Evolutionary conservation across 2,329 filamentous ascomycete genomes (phyloP).

Genomic region (Metarhizium guizhouense): DNA sequence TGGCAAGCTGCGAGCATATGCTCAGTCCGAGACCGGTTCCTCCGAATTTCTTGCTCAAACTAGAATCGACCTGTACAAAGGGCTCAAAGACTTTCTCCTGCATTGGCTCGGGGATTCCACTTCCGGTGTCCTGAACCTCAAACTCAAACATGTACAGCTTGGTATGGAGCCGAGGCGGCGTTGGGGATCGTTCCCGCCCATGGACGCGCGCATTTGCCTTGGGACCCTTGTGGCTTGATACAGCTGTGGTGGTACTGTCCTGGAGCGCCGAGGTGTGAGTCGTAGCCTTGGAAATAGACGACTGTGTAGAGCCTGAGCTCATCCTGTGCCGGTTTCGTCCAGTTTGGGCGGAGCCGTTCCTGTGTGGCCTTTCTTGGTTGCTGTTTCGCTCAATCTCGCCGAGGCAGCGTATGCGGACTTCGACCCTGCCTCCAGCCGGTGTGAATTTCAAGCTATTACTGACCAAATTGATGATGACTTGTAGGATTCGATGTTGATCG

Average conservation of each 20-base stretch:
- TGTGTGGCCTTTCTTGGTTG: conserved; percentile 42
- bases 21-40: conserved; percentile 82
- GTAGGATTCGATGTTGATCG: conserved; percentile 84
- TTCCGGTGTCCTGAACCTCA: conserved; percentile 80
- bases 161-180: conserved; percentile 51
- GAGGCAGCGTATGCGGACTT: conserved; percentile 66
- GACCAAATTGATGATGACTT: conserved; percentile 89
- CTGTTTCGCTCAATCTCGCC: conserved; percentile 42
- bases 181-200: conserved; percentile 46
- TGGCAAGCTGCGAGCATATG: conserved; percentile 81
- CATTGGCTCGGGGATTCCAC: conserved; percentile 70
- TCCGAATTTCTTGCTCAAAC: conserved; percentile 81
- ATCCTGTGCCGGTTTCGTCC: conserved; percentile 35
- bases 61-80: conserved; percentile 87
- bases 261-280: conserved; percentile 9
- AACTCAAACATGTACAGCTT: conserved; percentile 74
- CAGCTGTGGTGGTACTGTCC: conserved; percentile 16
- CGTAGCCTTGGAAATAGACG: conserved; percentile 35
- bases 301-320: conserved; percentile 41
- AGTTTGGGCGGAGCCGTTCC: conserved; percentile 26
- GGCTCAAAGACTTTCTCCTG: conserved; percentile 85
- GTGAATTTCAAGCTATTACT: conserved; percentile 93
- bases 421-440: conserved; percentile 63
- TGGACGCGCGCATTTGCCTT: conserved; percentile 39
- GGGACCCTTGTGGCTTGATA: conserved; percentile 50